phyloP scores from a whole-genome alignment of 2,329 filamentous ascomycete species.

The Chaetothyriales sp. region DNA sequence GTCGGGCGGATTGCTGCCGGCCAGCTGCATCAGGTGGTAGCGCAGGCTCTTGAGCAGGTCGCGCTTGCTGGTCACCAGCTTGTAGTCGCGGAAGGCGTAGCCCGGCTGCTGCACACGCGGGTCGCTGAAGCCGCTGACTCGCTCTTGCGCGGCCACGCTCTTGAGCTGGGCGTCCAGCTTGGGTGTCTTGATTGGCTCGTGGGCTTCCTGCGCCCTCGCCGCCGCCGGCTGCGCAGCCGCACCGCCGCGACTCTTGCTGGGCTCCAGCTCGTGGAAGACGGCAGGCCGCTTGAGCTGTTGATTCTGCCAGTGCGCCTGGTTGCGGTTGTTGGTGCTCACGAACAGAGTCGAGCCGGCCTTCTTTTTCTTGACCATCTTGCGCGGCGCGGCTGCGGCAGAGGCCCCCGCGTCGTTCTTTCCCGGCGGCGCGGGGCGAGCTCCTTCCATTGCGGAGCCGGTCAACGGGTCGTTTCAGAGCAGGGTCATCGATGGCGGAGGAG shows the following conservation, averaged over 20 bases:
- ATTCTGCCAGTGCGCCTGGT: background rate
- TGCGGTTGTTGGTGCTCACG: constrained; percentile 1
- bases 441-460: background rate
- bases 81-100: constrained; percentile 38
- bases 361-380: background rate
- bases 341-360: background rate
- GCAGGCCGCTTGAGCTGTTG: background rate
- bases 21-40: constrained; percentile 76
- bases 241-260: background rate
- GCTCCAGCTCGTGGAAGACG: background rate
- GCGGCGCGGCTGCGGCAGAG: background rate
- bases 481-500: background rate
- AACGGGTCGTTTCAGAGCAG: background rate
- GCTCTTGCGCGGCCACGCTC: constrained; percentile 7
- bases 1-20: constrained; percentile 48
- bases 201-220: background rate
- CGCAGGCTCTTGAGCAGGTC: constrained; percentile 65
- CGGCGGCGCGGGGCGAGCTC: background rate
- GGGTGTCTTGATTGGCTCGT: background rate
- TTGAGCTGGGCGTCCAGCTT: background rate
- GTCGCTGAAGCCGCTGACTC: constrained; percentile 18
- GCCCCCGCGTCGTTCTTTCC: background rate
- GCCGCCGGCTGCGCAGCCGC: background rate
- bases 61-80: constrained; percentile 71
- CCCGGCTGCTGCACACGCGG: constrained; percentile 11